Evolutionary conservation across 2,329 filamentous ascomycete genomes (phyloP).

Genomic region (Aspergillus neoniger): DNA sequence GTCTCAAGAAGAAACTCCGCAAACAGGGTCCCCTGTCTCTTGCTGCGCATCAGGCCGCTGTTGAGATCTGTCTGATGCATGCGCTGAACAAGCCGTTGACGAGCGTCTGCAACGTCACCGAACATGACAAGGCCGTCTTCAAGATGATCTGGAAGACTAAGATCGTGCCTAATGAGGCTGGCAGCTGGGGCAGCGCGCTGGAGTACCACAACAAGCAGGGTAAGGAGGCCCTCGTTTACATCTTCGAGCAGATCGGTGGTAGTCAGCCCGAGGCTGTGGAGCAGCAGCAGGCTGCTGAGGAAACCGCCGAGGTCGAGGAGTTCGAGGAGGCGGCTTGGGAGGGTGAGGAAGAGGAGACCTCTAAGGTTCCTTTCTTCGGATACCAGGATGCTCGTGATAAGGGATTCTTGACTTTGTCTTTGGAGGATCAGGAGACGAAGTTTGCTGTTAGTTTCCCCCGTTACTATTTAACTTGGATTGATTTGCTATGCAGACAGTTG

Average conservation of each 20-base stretch:
- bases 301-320: constrained; percentile 7
- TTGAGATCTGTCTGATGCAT: constrained; percentile 57
- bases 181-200: constrained; percentile 30
- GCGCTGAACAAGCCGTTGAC: constrained; percentile 43
- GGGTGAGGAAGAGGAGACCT: constrained; percentile 21
- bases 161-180: constrained; percentile 28
- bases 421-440: constrained; percentile 63
- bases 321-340: constrained; percentile 20
- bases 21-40: constrained; percentile 40
- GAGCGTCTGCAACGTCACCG: constrained; percentile 36
- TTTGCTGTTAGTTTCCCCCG: constrained; percentile 66
- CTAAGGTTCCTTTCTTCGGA: constrained; percentile 21
- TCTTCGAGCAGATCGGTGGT: constrained; percentile 40
- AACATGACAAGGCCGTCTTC: constrained; percentile 34
- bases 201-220: constrained; percentile 34
- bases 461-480: background rate
- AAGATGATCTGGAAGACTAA: constrained; percentile 36
- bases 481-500: constrained; percentile 65
- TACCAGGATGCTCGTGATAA: constrained; percentile 39
- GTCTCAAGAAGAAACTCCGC: constrained; percentile 37
- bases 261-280: constrained; percentile 18
- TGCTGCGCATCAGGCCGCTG: constrained; percentile 57
- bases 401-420: constrained; percentile 60
- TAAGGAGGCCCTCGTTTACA: constrained; percentile 36
- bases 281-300: constrained; percentile 11